Percentiles rank a stretch among this genome's conserved stretches.
Evolutionary conservation across 306 rosid genomes (phyloP).

Genomic region (Vigna trinervia): DNA sequence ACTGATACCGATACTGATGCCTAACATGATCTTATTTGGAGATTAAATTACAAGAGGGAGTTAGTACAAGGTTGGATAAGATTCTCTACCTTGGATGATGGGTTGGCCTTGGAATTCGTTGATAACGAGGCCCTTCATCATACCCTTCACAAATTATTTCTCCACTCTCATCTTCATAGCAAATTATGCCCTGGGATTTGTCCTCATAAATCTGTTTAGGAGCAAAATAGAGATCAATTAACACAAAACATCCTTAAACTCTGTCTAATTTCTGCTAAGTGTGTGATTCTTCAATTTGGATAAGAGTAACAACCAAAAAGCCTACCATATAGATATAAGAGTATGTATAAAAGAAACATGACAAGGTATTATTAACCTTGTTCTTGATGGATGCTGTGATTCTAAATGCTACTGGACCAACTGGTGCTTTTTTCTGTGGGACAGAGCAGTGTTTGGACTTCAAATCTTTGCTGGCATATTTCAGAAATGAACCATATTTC

Average conservation of each 20-base stretch:
- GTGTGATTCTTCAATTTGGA: not conserved
- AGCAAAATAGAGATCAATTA: slow-evolving; percentile 32
- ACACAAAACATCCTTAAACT: slow-evolving; percentile 1
- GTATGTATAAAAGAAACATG: not conserved
- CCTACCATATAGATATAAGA: not conserved
- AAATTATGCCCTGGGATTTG: slow-evolving; percentile 72
- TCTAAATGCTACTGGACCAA: slow-evolving; percentile 41
- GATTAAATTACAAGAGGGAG: not conserved
- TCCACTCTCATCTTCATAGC: slow-evolving; percentile 83
- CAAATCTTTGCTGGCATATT: slow-evolving; percentile 50
- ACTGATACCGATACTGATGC: no score
- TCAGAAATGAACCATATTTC: slow-evolving; percentile 56
- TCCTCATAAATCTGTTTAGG: slow-evolving; percentile 83
- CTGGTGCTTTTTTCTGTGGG: slow-evolving; percentile 55
- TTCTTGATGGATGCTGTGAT: slow-evolving; percentile 74
- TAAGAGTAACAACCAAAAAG: not conserved
- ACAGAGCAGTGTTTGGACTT: slow-evolving; percentile 54
- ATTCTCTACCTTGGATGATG: slow-evolving; percentile 55
- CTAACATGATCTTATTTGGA: no score
- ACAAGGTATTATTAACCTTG: slow-evolving; percentile 62
- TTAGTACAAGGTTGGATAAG: not conserved
- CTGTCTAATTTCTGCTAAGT: not conserved
- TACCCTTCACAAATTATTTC: slow-evolving; percentile 90
- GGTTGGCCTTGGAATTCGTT: slow-evolving; percentile 54
- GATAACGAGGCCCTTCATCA: slow-evolving; percentile 86